phyloP scores from a whole-genome alignment of 23 red algal species.

The Agarophyton chilense region DNA sequence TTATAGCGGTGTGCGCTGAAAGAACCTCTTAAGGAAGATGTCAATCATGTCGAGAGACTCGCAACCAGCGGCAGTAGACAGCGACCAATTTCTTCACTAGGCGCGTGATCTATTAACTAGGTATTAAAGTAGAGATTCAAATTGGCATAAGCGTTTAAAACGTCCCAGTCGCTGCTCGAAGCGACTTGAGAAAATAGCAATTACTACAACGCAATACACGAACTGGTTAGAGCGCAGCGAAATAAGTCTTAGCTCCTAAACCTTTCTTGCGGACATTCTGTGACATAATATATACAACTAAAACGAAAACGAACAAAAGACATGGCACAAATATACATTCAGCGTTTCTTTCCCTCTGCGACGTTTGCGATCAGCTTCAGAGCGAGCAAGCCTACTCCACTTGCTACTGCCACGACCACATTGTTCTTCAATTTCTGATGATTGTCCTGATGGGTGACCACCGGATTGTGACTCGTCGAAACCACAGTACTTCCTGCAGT shows the following conservation, averaged over 20 bases:
- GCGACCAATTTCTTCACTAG: no score
- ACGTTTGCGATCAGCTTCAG: constrained; percentile 40
- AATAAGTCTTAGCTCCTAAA: no score
- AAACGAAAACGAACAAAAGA: background rate
- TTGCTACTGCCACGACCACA: constrained; percentile 29
- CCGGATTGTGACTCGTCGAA: background rate
- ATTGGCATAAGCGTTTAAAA: background rate
- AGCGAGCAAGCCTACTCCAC: constrained; percentile 44
- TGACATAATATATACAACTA: background rate
- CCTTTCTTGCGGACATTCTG: no score
- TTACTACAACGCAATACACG: background rate
- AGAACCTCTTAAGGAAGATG: no score
- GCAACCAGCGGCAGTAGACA: no score
- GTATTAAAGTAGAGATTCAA: background rate
- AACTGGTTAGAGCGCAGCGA: no score
- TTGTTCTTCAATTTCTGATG: constrained; percentile 10
- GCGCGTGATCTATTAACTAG: no score
- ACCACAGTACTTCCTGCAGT: constrained; percentile 5
- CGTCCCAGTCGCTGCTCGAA: background rate
- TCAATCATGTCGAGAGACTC: no score
- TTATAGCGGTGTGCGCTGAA: no score
- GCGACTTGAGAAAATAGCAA: background rate
- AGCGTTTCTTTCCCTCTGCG: background rate
- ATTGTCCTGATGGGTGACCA: background rate
- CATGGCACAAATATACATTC: background rate